Percentiles rank a stretch among this genome's conserved stretches.
phyloP scores from a whole-genome alignment of 768 basidiomycete genomes.

The Xerocomellus intermedius region DNA sequence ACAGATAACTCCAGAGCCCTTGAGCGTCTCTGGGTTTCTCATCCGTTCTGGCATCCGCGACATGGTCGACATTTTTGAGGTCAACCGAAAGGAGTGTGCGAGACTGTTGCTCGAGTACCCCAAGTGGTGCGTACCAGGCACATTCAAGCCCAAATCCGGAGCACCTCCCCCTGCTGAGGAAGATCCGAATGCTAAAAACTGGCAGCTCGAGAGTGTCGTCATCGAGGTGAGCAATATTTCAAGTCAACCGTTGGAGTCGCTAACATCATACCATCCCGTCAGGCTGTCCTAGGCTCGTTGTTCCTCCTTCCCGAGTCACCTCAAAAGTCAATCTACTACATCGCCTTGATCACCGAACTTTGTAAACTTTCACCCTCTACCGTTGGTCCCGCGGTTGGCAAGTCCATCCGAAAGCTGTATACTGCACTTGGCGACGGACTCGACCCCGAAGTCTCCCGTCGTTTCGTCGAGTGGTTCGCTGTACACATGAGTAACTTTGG shows the following conservation, averaged over 20 bases:
- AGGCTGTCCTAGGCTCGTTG: constrained; percentile 73
- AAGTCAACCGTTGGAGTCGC: neutral
- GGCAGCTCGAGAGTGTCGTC: constrained; percentile 86
- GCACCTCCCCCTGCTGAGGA: constrained; percentile 50
- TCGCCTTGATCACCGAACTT: constrained; percentile 84
- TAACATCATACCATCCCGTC: neutral
- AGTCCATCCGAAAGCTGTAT: constrained; percentile 89
- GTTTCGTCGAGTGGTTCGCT: constrained; percentile 94
- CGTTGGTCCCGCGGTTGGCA: constrained; percentile 94
- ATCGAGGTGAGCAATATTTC: constrained; percentile 60
- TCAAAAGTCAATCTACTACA: constrained; percentile 82
- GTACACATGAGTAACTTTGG: constrained; percentile 97
- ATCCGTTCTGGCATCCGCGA: constrained; percentile 75
- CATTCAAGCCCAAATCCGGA: constrained; percentile 78
- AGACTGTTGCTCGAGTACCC: constrained; percentile 82
- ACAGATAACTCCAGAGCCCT: constrained; percentile 76
- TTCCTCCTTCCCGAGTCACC: constrained; percentile 76
- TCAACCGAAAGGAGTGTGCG: constrained; percentile 95
- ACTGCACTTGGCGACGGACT: constrained; percentile 75
- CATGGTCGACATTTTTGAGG: constrained; percentile 84
- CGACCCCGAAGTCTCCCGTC: constrained; percentile 77
- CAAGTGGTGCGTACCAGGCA: constrained; percentile 77
- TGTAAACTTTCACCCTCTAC: constrained; percentile 93
- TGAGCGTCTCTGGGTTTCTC: constrained; percentile 73
- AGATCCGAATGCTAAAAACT: constrained; percentile 58